These are phyloP conservation scores for Spathaspora sp. DNA, from an alignment of 1,139 yeast species.

Conservation along the genomic window DNA sequence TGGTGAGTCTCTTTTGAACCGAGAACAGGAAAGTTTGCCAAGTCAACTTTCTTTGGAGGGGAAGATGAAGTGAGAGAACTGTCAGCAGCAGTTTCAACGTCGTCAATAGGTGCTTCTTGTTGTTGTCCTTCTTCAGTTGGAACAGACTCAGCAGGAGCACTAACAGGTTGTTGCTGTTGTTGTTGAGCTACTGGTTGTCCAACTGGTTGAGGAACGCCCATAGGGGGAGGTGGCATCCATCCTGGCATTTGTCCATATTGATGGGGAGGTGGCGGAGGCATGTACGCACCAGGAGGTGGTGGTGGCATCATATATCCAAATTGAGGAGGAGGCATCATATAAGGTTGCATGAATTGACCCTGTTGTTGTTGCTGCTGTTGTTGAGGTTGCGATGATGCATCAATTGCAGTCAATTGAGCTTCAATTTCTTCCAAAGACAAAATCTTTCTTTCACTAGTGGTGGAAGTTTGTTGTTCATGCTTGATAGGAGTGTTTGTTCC, in stretches of 20 bases:
- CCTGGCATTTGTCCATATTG: conserved; percentile 38
- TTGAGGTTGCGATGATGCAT: conserved; percentile 23
- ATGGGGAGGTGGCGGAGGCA: conserved; percentile 28
- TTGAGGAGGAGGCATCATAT: conserved; percentile 26
- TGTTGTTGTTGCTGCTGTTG: conserved; percentile 16
- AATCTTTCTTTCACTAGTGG: conserved; percentile 40
- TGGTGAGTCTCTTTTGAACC: conserved; percentile 40
- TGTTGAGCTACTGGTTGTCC: conserved; percentile 15
- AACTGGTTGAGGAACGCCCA: conserved; percentile 23
- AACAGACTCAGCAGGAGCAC: conserved; percentile 16
- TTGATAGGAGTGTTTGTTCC: conserved; percentile 37
- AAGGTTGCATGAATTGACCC: conserved; percentile 22
- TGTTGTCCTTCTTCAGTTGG: conserved; percentile 7
- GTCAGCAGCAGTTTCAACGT: conserved; percentile 1
- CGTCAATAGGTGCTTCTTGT: conserved; percentile 9
- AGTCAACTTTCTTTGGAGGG: conserved; percentile 30
- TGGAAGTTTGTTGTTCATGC: conserved; percentile 10
- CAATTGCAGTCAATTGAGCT: conserved; percentile 62
- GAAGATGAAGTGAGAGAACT: neutral
- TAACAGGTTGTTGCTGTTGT: conserved; percentile 12
- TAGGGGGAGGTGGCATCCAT: conserved; percentile 22
- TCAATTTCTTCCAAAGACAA: conserved; percentile 76
- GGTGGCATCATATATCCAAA: conserved; percentile 34
- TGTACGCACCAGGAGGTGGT: conserved; percentile 37
- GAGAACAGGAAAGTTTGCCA: conserved; percentile 51